Evolutionary conservation across 805 yeast genomes (phyloP), one percentile per base, ranked within the genome.

Genomic region (Yarrowia porcina): DNA sequence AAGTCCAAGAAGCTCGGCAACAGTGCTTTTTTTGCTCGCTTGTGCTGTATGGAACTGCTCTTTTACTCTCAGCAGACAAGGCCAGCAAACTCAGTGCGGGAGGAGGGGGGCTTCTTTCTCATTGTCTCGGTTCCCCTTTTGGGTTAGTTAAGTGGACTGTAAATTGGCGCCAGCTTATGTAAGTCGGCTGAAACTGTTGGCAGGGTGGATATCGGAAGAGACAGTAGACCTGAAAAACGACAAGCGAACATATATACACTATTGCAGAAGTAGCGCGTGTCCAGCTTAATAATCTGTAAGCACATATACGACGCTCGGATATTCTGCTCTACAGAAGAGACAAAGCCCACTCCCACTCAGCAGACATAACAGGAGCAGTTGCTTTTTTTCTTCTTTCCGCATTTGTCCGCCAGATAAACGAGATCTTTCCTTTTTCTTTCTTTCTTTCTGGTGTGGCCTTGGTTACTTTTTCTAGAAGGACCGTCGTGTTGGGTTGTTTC

Each of bases 1-100:
- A n/a, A 11, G 25, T 12, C 9, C 25, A 17, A 38, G 42, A 38
- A 38, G 42, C 42, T 38, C 42, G n/a, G n/a, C 4, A 20, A 41
- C 27, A 9, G 32, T 42, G 47, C 47, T 42, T 42, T 42, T 42
- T 42, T 4, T 25, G 42, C 42, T 12, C n/a, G 47, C 47, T 42
- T 42, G 47, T 42, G 47, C 47, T 42, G 47, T 42, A n/a, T 25
- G 32, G 47, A 42, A 42, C 30, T 42, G 47, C 47, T 42, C 25
- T 42, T 39, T 42, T 42, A 23, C 30, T 30, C 47, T 23, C 47
- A 42, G 11, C 47, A 42, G 18, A 42, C 30, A 18, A 39, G 44
- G 21, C 44, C 18, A 7, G 17, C 28, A 42, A 42, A 23, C 47
- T 25, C 45, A 21, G 45, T 6, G 28, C 15, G 12, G 18, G 5